Conservation (phyloP, 495 filamentous ascomycete genomes). For the Niebla homalea region DNA sequence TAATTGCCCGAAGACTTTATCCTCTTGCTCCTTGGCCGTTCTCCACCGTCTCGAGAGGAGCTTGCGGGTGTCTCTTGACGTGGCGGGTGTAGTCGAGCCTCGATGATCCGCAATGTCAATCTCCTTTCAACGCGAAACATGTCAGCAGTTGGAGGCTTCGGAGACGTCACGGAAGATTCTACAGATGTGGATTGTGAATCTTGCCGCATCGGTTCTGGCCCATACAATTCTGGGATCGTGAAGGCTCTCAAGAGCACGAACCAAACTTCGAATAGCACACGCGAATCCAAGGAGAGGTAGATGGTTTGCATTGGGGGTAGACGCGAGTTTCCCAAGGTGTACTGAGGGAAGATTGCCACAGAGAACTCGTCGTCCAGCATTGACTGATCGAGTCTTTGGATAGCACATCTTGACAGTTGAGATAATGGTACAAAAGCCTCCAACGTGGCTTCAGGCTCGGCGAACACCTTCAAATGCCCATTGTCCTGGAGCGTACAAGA, state of each 20-base stretch:
- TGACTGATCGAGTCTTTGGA: slow-evolving; percentile 81
- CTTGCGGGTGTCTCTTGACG: slow-evolving; percentile 10
- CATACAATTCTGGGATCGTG: slow-evolving; percentile 86
- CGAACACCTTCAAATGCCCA: slow-evolving; percentile 81
- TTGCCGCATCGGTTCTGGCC: slow-evolving; percentile 30
- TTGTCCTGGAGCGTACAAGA: slow-evolving; percentile 93
- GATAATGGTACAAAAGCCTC: slow-evolving; percentile 78
- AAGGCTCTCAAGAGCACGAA: slow-evolving; percentile 87
- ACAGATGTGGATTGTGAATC: slow-evolving; percentile 12
- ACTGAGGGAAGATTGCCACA: slow-evolving; percentile 81
- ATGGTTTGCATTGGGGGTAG: slow-evolving; percentile 56
- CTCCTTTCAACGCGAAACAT: slow-evolving; percentile 56
- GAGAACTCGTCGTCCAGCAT: slow-evolving; percentile 90
- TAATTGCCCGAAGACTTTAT: slow-evolving; percentile 30
- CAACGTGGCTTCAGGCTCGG: slow-evolving; percentile 65
- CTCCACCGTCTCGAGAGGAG: slow-evolving; percentile 1
- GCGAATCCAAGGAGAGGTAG: slow-evolving; percentile 75
- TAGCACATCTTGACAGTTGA: slow-evolving; percentile 73
- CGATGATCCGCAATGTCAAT: slow-evolving; percentile 45
- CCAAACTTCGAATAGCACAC: slow-evolving; percentile 92
- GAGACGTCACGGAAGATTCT: slow-evolving; percentile 18
- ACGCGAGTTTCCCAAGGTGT: slow-evolving; percentile 49
- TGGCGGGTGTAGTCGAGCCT: slow-evolving; percentile 38
- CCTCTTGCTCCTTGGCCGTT: slow-evolving; percentile 11
- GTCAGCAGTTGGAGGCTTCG: slow-evolving; percentile 24